Conservation (phyloP, 2,329 filamentous ascomycete genomes). For the Pseudopithomyces maydicus region DNA sequence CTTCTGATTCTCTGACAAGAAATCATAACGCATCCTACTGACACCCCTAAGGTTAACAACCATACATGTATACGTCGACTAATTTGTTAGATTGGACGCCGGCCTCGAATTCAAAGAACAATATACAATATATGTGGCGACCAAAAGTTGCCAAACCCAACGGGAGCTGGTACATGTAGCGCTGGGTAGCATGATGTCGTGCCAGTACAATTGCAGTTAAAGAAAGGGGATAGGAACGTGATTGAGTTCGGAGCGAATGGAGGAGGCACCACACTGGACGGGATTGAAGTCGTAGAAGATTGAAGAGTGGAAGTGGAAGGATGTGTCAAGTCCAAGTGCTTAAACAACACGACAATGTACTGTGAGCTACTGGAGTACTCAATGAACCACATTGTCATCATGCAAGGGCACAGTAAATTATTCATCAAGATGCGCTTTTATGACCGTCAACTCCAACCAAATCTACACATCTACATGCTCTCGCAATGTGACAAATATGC, state of each 20-base stretch:
- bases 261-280: slow-evolving; percentile 15
- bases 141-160: slow-evolving; percentile 51
- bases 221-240: slow-evolving; percentile 39
- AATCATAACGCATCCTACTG: background rate
- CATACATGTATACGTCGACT: slow-evolving; percentile 48
- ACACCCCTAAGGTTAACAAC: slow-evolving; percentile 36
- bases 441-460: background rate
- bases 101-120: slow-evolving; percentile 38
- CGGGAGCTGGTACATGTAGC: slow-evolving; percentile 45
- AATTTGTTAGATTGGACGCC: slow-evolving; percentile 48
- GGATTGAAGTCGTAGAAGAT: slow-evolving; percentile 24
- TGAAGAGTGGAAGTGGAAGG: slow-evolving; percentile 5
- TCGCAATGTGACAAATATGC: background rate
- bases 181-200: slow-evolving; percentile 45
- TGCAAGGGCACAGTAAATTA: too few species aligned
- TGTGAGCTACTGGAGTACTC: too few species aligned
- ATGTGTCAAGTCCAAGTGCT: background rate
- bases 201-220: slow-evolving; percentile 40
- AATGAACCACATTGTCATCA: too few species aligned
- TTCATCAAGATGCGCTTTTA: background rate
- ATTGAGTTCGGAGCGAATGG: slow-evolving; percentile 44
- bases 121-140: slow-evolving; percentile 47
- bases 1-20: background rate
- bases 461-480: background rate
- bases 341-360: too few species aligned